These are phyloP conservation scores for Vigna unguiculata DNA, from an alignment of 306 rosid genomes.

Conservation along the genomic window DNA sequence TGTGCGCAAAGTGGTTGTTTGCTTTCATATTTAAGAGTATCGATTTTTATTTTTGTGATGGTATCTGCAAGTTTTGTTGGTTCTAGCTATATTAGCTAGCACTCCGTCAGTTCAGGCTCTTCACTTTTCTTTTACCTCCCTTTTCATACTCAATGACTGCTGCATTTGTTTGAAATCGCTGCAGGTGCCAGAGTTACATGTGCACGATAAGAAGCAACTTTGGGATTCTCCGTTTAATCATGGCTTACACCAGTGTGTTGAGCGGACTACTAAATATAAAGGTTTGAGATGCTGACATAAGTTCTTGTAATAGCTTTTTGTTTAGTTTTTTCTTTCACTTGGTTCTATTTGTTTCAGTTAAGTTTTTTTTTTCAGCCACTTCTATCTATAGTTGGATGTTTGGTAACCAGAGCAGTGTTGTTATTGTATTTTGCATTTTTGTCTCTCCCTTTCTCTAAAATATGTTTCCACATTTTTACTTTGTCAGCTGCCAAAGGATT, in stretches of 20 bases:
- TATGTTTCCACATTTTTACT: conserved; percentile 30
- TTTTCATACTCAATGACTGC: conserved; percentile 13
- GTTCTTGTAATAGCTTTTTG: conserved; percentile 10
- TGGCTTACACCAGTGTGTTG: conserved; percentile 68
- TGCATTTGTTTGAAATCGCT: conserved; percentile 22
- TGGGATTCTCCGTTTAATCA: conserved; percentile 73
- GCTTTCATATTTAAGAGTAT: not conserved
- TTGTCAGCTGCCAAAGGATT: conserved; percentile 65
- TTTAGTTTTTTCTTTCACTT: conserved; percentile 23
- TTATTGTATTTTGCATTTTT: conserved; percentile 21
- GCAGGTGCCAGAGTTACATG: conserved; percentile 44
- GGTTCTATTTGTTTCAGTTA: not conserved
- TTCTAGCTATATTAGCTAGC: conserved; percentile 27
- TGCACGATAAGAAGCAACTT: conserved; percentile 49
- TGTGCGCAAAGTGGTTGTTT: not conserved
- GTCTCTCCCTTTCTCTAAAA: conserved; percentile 19
- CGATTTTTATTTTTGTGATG: conserved; percentile 14
- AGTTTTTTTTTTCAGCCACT: conserved; percentile 7
- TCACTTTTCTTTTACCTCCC: not conserved
- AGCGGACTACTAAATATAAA: conserved; percentile 75
- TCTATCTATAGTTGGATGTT: conserved; percentile 5
- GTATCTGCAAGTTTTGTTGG: conserved; percentile 3
- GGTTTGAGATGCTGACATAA: conserved; percentile 54
- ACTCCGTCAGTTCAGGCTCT: conserved; percentile 5
- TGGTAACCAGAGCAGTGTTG: conserved; percentile 13